Conservation (phyloP, 345 rosid species). For the Conringia planisiliqua region DNA sequence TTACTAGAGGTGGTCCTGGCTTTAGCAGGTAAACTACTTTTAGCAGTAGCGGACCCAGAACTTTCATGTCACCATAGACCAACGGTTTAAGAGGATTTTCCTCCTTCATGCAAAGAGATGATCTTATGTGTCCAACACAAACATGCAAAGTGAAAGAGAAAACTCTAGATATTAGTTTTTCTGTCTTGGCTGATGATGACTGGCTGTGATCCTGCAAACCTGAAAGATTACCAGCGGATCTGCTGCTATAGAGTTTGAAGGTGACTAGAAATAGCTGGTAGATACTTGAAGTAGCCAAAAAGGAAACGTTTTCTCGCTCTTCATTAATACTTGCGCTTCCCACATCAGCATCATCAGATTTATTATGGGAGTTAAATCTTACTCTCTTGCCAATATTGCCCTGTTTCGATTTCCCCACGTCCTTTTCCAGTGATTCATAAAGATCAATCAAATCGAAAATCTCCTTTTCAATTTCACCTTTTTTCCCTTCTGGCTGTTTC, state of each 20-base stretch:
- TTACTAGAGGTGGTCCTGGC: constrained; percentile 31
- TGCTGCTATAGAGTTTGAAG: constrained; percentile 34
- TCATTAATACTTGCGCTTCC: constrained; percentile 35
- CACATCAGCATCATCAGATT: constrained; percentile 31
- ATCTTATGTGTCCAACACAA: constrained; percentile 51
- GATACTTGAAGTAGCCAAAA: constrained; percentile 71
- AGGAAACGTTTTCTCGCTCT: constrained; percentile 45
- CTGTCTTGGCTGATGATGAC: too few relatives aligned
- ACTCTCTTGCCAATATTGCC: constrained; percentile 44
- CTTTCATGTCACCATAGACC: constrained; percentile 58
- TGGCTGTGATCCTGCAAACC: constrained; percentile 51
- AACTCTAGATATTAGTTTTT: too few relatives aligned
- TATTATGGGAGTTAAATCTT: constrained; percentile 34
- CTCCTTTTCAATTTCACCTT: constrained; percentile 57
- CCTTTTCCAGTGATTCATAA: constrained; percentile 47
- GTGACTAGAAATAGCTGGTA: constrained; percentile 48
- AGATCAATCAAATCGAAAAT: constrained; percentile 48
- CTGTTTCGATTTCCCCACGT: constrained; percentile 40
- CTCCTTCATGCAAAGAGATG: constrained; percentile 40
- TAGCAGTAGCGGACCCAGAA: constrained; percentile 59
- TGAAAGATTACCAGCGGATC: constrained; percentile 27
- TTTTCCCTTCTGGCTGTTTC: constrained; percentile 48
- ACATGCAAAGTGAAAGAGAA: constrained; percentile 53
- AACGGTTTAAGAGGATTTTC: constrained; percentile 56
- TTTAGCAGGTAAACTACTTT: constrained; percentile 55